phyloP scores from a whole-genome alignment of 495 filamentous ascomycete genomes.

The Mycothermus thermophilus region DNA sequence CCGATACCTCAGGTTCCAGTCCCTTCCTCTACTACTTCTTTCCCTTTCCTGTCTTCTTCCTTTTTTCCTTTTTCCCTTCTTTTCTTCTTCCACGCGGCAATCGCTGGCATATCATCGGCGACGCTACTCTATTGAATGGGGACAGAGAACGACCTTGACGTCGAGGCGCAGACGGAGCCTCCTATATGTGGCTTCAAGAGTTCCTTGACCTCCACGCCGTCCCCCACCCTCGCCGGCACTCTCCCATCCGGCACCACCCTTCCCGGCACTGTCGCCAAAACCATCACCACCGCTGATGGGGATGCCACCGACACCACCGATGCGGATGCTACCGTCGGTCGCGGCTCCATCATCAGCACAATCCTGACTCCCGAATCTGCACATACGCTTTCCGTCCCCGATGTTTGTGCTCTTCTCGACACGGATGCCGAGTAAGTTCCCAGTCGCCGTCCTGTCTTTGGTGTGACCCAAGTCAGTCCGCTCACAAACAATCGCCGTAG shows the following conservation, averaged over 20 bases:
- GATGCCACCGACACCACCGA: neutral
- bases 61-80: neutral
- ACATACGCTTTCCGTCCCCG: conserved; percentile 16
- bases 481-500: conserved; percentile 5
- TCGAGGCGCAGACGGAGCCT: conserved; percentile 38
- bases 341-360: conserved; percentile 6
- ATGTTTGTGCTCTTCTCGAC: conserved; percentile 13
- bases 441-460: too few species aligned
- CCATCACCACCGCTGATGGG: too few species aligned
- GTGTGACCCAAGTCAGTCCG: too few species aligned
- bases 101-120: conserved; percentile 9
- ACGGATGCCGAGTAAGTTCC: conserved; percentile 12
- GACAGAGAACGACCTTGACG: conserved; percentile 31
- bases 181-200: conserved; percentile 33
- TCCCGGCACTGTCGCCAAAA: conserved; percentile 5
- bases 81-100: neutral
- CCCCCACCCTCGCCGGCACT: conserved; percentile 16
- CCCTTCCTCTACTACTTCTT: too few species aligned
- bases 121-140: conserved; percentile 30
- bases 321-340: conserved; percentile 2
- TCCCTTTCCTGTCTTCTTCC: conserved; percentile 1
- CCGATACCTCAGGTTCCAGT: too few species aligned
- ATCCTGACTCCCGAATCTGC: conserved; percentile 12
- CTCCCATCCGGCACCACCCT: neutral
- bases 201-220: conserved; percentile 16